Evolutionary conservation across 352 stramenopile species (phyloP), one percentile per base, ranked within the genome.

Genomic region (Blastocystis sp.): DNA sequence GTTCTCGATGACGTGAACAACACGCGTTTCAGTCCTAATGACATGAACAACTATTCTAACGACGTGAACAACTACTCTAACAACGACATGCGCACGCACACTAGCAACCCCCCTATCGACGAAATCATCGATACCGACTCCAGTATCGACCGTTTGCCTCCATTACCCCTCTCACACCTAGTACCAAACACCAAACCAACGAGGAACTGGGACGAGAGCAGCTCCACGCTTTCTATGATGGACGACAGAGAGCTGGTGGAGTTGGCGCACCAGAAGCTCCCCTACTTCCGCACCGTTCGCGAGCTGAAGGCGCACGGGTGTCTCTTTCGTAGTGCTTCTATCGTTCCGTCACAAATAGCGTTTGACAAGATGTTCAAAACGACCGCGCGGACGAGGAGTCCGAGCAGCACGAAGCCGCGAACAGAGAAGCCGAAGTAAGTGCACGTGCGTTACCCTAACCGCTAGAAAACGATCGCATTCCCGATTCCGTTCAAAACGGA

Each of bases 331-430:
- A 67, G 19, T 26, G 51, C n/a, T 3, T 62, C 0, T 41, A 69
- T 31, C 51, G 2, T 19, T 31, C 16, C 19, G 3, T 85, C 3
- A 85, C n/a, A 13, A 13, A n/a, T 51, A 85, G 74, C 51, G 29
- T 85, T 67, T 39, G 24, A 85, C 3, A 67, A 85, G 4, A n/a
- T 85, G 51, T 85, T 85, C 60, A 85, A 85, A 63, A 16, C 50
- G 29, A 77, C 6, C 29, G 50, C 37, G 29, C 66, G 31, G 31
- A 85, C 74, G n/a, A 69, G 29, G 51, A 45, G 24, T 21, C 35
- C 10, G 69, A 26, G 4, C 39, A 80, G 60, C 21, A 65, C 4
- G 39, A 26, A 24, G 50, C 37, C 33, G 37, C 45, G 45, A 55
- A 78, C 16, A 31, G 24, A 59, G 50, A 21, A 31, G 59, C 26